Conservation (phyloP, 2,329 filamentous ascomycete genomes). For the Juglanconis oblonga region DNA sequence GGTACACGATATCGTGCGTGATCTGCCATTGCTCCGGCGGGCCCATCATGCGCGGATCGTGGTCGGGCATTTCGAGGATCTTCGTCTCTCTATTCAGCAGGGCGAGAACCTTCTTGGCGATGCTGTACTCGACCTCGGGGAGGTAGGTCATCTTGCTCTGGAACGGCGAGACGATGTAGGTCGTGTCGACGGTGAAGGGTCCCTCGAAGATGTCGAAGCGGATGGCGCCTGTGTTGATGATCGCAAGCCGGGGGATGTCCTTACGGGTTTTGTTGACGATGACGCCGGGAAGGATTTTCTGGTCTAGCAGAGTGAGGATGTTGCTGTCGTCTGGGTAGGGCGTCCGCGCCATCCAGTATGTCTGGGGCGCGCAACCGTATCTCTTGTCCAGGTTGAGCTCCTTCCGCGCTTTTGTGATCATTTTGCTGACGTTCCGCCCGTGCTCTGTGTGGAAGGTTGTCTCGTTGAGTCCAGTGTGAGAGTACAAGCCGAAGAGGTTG, state of each 20-base stretch:
- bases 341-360: slow-evolving; percentile 78
- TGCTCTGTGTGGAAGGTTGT: slow-evolving; percentile 72
- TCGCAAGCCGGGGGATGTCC: slow-evolving; percentile 64
- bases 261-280: slow-evolving; percentile 56
- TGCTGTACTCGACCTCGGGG: slow-evolving; percentile 74
- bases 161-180: slow-evolving; percentile 86
- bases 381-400: slow-evolving; percentile 68
- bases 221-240: slow-evolving; percentile 87
- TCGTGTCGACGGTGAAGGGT: slow-evolving; percentile 81
- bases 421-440: slow-evolving; percentile 67
- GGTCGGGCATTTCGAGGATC: slow-evolving; percentile 39
- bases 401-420: slow-evolving; percentile 68
- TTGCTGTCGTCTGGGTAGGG: slow-evolving; percentile 71
- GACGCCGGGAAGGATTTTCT: slow-evolving; percentile 68
- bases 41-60: slow-evolving; percentile 45
- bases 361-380: slow-evolving; percentile 79
- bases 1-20: slow-evolving; percentile 26
- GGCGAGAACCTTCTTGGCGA: slow-evolving; percentile 66
- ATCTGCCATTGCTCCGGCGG: slow-evolving; percentile 44
- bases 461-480: slow-evolving; percentile 73
- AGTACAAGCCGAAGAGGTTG: slow-evolving; percentile 79
- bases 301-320: slow-evolving; percentile 78
- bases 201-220: slow-evolving; percentile 96
- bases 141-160: slow-evolving; percentile 74
- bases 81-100: slow-evolving; percentile 54